Evolutionary conservation across 495 filamentous ascomycete species (phyloP).

Genomic region (Tuber borchii): DNA sequence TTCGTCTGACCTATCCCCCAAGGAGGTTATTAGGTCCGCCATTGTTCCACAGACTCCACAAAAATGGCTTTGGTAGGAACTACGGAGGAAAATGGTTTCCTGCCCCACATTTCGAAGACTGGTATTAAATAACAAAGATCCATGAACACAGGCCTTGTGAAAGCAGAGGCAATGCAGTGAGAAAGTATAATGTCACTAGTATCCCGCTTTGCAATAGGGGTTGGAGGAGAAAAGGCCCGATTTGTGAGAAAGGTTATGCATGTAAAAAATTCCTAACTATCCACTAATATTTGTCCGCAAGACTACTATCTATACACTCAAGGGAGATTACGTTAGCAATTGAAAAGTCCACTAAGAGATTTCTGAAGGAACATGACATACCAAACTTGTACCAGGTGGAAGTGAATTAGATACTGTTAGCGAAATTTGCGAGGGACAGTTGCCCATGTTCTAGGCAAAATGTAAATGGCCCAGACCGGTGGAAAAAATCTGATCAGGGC

Average conservation of each 20-base stretch:
- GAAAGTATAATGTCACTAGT: background rate
- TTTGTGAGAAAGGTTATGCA: background rate
- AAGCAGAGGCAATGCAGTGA: background rate
- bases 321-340: constrained; percentile 11
- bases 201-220: background rate
- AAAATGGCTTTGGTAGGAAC: constrained; percentile 33
- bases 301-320: constrained; percentile 31
- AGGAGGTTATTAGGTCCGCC: constrained; percentile 29
- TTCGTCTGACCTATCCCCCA: constrained; percentile 35
- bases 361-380: constrained; percentile 8
- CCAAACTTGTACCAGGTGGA: constrained; percentile 37
- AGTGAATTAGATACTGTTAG: constrained; percentile 38
- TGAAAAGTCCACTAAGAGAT: background rate
- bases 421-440: constrained; percentile 40
- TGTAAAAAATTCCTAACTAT: background rate
- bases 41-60: constrained; percentile 16
- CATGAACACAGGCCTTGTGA: constrained; percentile 9
- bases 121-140: constrained; percentile 12
- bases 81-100: constrained; percentile 27
- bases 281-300: constrained; percentile 32
- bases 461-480: constrained; percentile 36
- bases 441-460: constrained; percentile 35
- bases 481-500: constrained; percentile 26
- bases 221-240: background rate
- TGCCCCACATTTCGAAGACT: constrained; percentile 19